Conservation (phyloP, 345 rosid species). For the Dipteronia dyeriana region DNA sequence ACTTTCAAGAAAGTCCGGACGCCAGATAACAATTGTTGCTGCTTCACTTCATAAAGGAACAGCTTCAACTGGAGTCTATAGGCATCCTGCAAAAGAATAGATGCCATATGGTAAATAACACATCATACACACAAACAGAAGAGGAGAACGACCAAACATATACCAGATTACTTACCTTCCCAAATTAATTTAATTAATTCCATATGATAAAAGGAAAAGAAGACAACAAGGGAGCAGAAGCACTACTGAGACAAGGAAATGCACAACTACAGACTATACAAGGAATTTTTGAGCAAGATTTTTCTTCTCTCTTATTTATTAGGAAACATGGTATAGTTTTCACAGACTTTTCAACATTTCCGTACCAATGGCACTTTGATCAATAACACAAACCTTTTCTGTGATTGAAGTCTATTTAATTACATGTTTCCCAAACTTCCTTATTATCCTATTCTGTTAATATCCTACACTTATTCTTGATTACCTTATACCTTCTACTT, state of each 20-base stretch:
- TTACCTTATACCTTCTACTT: not conserved
- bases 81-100: conserved; percentile 65
- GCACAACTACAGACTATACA: not conserved
- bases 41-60: conserved; percentile 93
- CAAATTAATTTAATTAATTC: not conserved
- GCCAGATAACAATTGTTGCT: conserved; percentile 83
- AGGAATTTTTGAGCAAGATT: not conserved
- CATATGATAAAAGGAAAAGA: not conserved
- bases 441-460: not conserved
- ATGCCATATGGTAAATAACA: conserved; percentile 4
- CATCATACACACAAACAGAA: not conserved
- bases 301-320: not conserved
- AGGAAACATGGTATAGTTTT: not conserved
- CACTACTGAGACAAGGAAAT: not conserved
- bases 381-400: not conserved
- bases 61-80: conserved; percentile 93
- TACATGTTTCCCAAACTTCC: not conserved
- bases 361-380: not conserved
- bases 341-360: not conserved
- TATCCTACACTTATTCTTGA: not conserved
- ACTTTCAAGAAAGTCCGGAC: conserved; percentile 85
- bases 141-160: not conserved
- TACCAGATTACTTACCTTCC: not conserved
- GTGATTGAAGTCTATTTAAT: not conserved
- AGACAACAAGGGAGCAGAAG: not conserved